Conservation (phyloP, 2,329 filamentous ascomycete genomes). For the Calonectria hongkongensis region DNA sequence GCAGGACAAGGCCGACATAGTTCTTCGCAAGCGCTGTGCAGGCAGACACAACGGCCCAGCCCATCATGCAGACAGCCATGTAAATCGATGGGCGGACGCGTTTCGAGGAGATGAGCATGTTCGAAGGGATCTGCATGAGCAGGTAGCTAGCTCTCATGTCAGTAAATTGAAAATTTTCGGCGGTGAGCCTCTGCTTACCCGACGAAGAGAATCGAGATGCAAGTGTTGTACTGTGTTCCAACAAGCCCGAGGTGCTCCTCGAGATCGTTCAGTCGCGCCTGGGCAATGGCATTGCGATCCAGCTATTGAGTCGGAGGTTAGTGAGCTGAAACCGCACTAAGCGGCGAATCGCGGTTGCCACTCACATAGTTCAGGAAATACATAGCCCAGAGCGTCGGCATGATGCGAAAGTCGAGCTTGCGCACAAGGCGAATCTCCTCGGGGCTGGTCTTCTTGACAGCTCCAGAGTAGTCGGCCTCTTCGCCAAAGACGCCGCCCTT, state of each 20-base stretch:
- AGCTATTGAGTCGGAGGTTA: constrained; percentile 51
- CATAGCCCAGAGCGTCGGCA: constrained; percentile 61
- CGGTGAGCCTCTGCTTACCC: constrained; percentile 55
- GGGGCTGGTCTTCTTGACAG: constrained; percentile 57
- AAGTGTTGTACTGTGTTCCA: constrained; percentile 60
- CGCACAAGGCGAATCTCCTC: constrained; percentile 61
- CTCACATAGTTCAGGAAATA: constrained; percentile 63
- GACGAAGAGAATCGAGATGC: constrained; percentile 60
- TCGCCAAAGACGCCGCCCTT: constrained; percentile 50
- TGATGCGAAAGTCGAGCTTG: constrained; percentile 61
- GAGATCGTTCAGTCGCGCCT: constrained; percentile 72
- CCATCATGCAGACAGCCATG: constrained; percentile 61
- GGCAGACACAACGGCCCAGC: constrained; percentile 64
- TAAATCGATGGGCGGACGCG: constrained; percentile 66
- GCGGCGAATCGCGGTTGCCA: rapidly evolving
- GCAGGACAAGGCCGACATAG: constrained; percentile 64
- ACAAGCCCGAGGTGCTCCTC: constrained; percentile 70
- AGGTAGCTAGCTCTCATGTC: constrained; percentile 42
- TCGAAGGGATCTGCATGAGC: constrained; percentile 61
- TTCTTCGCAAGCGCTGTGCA: constrained; percentile 64
- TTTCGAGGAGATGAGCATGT: constrained; percentile 60
- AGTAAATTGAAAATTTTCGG: neutral
- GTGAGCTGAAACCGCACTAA: rapidly evolving
- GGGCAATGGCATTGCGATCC: constrained; percentile 75
- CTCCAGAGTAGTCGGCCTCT: constrained; percentile 59